Percentiles rank a stretch among this genome's conserved stretches.
These are phyloP conservation scores for Paulownia fortunei DNA, from an alignment of 257 asterid genomes.

Conservation along the genomic window DNA sequence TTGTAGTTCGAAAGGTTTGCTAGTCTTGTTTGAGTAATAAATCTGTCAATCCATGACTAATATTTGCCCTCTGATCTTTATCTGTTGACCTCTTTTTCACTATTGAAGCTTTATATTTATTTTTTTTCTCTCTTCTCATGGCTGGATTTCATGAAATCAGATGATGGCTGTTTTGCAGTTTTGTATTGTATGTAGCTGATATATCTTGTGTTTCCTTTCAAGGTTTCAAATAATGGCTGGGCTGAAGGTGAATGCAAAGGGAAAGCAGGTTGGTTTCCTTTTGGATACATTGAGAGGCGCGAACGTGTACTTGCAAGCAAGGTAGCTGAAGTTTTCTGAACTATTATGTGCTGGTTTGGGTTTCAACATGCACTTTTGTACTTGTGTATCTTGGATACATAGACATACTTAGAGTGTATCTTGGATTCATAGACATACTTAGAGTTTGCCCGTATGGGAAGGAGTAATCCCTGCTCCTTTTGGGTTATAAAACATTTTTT, in stretches of 20 bases:
- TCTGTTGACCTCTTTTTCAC: too few relatives aligned
- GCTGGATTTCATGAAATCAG: background rate
- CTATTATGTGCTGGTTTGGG: constrained; percentile 24
- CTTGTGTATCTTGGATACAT: constrained; percentile 19
- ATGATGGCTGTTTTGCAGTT: background rate
- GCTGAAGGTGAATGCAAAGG: constrained; percentile 99
- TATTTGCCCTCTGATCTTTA: too few relatives aligned
- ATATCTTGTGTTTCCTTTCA: constrained; percentile 30
- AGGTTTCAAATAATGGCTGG: constrained; percentile 97
- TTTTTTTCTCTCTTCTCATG: too few relatives aligned
- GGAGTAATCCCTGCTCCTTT: constrained; percentile 20
- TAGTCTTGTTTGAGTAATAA: constrained; percentile 31
- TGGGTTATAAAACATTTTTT: constrained; percentile 21
- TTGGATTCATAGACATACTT: too few relatives aligned
- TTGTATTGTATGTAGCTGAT: background rate
- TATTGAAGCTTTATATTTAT: too few relatives aligned
- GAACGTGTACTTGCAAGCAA: constrained; percentile 98
- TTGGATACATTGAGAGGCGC: constrained; percentile 85
- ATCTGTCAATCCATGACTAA: constrained; percentile 13
- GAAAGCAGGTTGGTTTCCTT: constrained; percentile 99
- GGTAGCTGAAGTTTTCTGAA: constrained; percentile 86
- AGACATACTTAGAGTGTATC: too few relatives aligned
- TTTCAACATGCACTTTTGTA: background rate
- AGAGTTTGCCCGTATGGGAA: constrained; percentile 27
- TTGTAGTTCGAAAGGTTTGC: constrained; percentile 93